Evolutionary conservation across 495 filamentous ascomycete species (phyloP), one percentile per base, ranked within the genome.

Genomic region (Penicillium coffeae): DNA sequence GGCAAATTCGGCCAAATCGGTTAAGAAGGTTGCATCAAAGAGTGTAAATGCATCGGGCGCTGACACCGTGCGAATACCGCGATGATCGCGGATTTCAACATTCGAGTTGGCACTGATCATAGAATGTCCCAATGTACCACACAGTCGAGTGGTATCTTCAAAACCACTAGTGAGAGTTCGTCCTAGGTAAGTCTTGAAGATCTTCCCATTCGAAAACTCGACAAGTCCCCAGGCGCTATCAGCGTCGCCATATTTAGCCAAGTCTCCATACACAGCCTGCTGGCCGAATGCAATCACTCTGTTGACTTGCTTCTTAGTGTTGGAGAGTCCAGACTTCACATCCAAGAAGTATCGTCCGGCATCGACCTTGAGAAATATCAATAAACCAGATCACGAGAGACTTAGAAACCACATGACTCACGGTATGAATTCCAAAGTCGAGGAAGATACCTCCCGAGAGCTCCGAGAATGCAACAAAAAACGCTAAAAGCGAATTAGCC

Each of bases 281-380:
- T 54, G 51, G 8, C 51, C 51, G 27, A 54, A 54, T 19, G 51
- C 51, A n/a, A 54, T 54, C 27, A 54, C 51, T 45, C 51, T 49
- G 35, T 45, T 54, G 45, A 54, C 51, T 49, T 54, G 51, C 27
- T 54, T 54, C 9, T 54, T 54, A n/a, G 51, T 22, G 45, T 42
- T 49, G 25, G 45, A 36, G 46, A 54, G 41, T 13, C 45, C 45
- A 19, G 51, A 54, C 20, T 49, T 54, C 25, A 54, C 51, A 42
- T 54, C 51, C 22, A 54, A 21, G n/a, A 54, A 46, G 41, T 54
- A 54, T 54, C 51, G 7, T 32, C 51, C 51, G 27, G 51, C 51
- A 16, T 54, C 51, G 18, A 54, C 51, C 51, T 53, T 35, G 16
- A 16, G n/a, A 6, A 2, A 19, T 48, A 19, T 53, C 34, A 45